phyloP scores from a whole-genome alignment of 2,329 filamentous ascomycete species.

The Ophiobolus disseminans region DNA sequence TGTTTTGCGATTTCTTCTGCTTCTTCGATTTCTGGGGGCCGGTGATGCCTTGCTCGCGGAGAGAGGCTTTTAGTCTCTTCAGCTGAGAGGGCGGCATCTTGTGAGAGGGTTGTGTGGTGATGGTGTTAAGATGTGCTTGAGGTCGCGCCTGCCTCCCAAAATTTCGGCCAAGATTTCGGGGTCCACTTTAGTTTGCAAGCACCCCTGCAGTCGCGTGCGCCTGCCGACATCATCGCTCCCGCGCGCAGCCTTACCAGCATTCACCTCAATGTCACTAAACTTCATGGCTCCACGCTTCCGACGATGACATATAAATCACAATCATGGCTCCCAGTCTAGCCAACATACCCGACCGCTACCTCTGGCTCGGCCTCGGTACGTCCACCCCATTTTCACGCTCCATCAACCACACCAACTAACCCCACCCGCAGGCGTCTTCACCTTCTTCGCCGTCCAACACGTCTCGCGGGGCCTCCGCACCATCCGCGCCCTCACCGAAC shows the following conservation, averaged over 20 bases:
- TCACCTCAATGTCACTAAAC: conserved; percentile 2
- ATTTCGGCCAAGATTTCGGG: conserved; percentile 30
- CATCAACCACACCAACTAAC: conserved; percentile 50
- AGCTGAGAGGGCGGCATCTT: conserved; percentile 93
- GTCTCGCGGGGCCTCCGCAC: conserved; percentile 66
- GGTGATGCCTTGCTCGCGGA: conserved; percentile 87
- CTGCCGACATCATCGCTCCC: conserved; percentile 28
- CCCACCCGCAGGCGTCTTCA: conserved; percentile 58
- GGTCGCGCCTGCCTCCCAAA: conserved; percentile 15
- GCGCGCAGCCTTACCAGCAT: conserved; percentile 2
- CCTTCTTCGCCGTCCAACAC: conserved; percentile 64
- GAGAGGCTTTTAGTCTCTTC: conserved; percentile 90
- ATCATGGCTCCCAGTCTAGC: conserved; percentile 47
- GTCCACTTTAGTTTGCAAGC: conserved; percentile 4
- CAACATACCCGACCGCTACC: conserved; percentile 53
- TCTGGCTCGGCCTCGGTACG: conserved; percentile 56
- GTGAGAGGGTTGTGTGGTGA: background rate
- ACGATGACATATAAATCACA: conserved; percentile 19
- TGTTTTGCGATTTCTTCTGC: conserved; percentile 76
- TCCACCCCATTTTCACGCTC: conserved; percentile 22
- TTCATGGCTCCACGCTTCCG: conserved; percentile 2
- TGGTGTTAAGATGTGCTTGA: conserved; percentile 4
- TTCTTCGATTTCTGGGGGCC: conserved; percentile 96
- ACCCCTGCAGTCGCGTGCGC: conserved; percentile 20
- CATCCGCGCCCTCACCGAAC: conserved; percentile 69